Conservation (phyloP, 2,329 filamentous ascomycete species). For the Triangularia setosa region DNA sequence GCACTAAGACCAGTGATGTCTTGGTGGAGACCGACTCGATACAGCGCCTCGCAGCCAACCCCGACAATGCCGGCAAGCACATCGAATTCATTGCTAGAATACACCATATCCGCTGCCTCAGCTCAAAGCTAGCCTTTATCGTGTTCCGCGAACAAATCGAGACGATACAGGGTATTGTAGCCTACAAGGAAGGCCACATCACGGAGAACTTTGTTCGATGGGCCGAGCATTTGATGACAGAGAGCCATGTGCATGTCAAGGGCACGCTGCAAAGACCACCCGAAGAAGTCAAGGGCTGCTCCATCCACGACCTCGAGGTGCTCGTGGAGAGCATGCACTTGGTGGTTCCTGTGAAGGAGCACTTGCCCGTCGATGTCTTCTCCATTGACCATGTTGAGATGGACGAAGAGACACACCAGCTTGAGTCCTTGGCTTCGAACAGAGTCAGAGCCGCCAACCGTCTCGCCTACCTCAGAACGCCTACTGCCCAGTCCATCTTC, state of each 20-base stretch:
- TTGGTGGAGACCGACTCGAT: constrained; percentile 23
- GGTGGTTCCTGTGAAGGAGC: constrained; percentile 47
- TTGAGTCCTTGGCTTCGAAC: constrained; percentile 59
- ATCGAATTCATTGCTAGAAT: constrained; percentile 68
- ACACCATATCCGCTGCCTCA: constrained; percentile 73
- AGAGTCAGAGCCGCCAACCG: constrained; percentile 73
- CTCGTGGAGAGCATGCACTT: constrained; percentile 56
- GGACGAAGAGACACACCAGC: constrained; percentile 32
- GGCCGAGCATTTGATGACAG: constrained; percentile 76
- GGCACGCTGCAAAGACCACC: constrained; percentile 71
- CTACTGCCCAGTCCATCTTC: constrained; percentile 82
- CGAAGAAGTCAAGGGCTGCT: constrained; percentile 65
- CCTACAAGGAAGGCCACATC: constrained; percentile 53
- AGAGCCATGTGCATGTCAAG: constrained; percentile 72
- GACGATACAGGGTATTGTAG: constrained; percentile 80
- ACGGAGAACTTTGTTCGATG: constrained; percentile 78
- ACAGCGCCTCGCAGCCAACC: constrained; percentile 39
- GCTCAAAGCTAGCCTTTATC: constrained; percentile 76
- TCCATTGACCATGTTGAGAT: constrained; percentile 38
- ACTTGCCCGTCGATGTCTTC: constrained; percentile 50
- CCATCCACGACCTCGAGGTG: constrained; percentile 72
- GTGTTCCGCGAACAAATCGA: constrained; percentile 79
- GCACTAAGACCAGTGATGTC: constrained; percentile 24
- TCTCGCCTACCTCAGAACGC: constrained; percentile 80
- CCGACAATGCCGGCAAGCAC: constrained; percentile 53